phyloP scores from a whole-genome alignment of 345 rosid species.

The Reutealis trisperma region DNA sequence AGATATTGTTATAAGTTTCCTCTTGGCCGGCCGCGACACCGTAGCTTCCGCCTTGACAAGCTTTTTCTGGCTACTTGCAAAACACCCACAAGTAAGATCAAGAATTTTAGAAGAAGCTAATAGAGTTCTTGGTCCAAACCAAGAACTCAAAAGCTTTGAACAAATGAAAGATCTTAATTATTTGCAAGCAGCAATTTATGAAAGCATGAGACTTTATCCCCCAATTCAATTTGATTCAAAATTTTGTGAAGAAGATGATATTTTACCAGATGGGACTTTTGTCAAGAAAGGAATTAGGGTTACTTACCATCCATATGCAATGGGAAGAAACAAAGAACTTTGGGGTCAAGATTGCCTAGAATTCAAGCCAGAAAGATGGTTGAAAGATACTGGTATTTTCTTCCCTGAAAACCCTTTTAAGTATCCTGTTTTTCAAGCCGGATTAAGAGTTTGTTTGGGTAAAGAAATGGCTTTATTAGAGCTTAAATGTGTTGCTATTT shows the following conservation, averaged over 20 bases:
- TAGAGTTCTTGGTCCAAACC: slow-evolving; percentile 32
- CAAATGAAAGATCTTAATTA: slow-evolving; percentile 41
- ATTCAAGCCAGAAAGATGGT: slow-evolving; percentile 80
- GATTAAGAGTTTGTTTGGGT: slow-evolving; percentile 70
- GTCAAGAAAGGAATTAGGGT: slow-evolving; percentile 67
- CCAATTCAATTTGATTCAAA: slow-evolving; percentile 65
- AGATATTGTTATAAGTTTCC: slow-evolving; percentile 69
- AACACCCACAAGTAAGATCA: slow-evolving; percentile 37
- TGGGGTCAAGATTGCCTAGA: slow-evolving; percentile 73
- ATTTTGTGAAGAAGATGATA: slow-evolving; percentile 43
- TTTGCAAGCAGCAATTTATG: slow-evolving; percentile 47
- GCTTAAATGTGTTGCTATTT: slow-evolving; percentile 56
- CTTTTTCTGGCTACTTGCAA: slow-evolving; percentile 49
- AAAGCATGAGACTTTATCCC: slow-evolving; percentile 57
- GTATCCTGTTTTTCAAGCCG: slow-evolving; percentile 79
- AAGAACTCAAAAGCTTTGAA: slow-evolving; percentile 35
- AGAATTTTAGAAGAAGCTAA: slow-evolving; percentile 40
- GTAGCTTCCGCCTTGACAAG: slow-evolving; percentile 57
- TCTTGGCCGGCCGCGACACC: slow-evolving; percentile 65
- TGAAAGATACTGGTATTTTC: slow-evolving; percentile 45
- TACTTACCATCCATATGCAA: slow-evolving; percentile 76
- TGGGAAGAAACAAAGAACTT: slow-evolving; percentile 66
- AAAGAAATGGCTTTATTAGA: slow-evolving; percentile 76
- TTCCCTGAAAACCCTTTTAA: slow-evolving; percentile 50
- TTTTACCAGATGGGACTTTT: slow-evolving; percentile 51